Percentiles rank a stretch among this genome's conserved stretches.
These are phyloP conservation scores for Adansonia rubrostipa DNA, from an alignment of 441 rosid species.

Conservation along the genomic window DNA sequence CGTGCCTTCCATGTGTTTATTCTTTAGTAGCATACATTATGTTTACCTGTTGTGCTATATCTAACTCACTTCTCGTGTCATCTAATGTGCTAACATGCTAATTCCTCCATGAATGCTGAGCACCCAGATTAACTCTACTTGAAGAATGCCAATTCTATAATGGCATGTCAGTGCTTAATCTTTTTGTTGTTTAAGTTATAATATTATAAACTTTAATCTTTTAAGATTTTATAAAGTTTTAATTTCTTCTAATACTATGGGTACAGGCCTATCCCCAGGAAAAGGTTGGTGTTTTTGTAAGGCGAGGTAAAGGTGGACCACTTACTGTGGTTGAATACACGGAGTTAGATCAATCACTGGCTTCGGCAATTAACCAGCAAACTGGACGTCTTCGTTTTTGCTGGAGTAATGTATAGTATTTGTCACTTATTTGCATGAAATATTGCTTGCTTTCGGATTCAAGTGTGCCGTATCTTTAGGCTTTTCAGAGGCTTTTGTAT, in stretches of 20 bases:
- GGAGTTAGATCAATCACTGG: conserved; percentile 85
- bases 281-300: conserved; percentile 94
- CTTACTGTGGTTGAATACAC: conserved; percentile 96
- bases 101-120: neutral
- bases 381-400: conserved; percentile 97
- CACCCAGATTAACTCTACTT: neutral
- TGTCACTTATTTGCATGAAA: neutral
- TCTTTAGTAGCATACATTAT: neutral
- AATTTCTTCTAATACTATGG: conserved; percentile 26
- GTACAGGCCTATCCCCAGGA: conserved; percentile 96
- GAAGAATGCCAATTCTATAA: neutral
- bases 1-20: neutral
- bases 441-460: conserved; percentile 6
- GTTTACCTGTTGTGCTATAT: neutral
- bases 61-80: neutral
- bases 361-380: conserved; percentile 90
- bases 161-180: neutral
- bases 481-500: neutral
- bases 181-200: neutral
- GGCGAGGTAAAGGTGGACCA: conserved; percentile 99
- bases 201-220: neutral
- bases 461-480: neutral
- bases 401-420: conserved; percentile 67
- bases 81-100: neutral
- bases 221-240: neutral